These are phyloP conservation scores for Epichloe brachyelytri DNA, from an alignment of 2,329 filamentous ascomycete species.

Conservation along the genomic window DNA sequence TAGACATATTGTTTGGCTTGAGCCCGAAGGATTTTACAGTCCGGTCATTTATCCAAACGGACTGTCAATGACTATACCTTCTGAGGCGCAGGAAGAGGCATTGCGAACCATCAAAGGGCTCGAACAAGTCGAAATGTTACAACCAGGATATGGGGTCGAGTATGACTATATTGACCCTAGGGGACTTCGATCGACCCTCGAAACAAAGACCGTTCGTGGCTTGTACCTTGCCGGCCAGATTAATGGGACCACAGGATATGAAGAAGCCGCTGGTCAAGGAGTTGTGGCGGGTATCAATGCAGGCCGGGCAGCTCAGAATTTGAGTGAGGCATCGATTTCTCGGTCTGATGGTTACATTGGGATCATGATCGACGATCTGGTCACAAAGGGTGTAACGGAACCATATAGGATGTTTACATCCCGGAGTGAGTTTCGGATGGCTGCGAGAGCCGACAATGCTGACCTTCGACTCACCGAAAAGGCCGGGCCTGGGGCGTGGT, in stretches of 20 bases:
- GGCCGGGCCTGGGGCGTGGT: constrained; percentile 69
- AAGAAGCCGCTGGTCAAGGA: constrained; percentile 91
- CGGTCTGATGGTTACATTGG: constrained; percentile 91
- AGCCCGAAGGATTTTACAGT: constrained; percentile 87
- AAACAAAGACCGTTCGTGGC: constrained; percentile 82
- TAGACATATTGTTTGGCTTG: constrained; percentile 86
- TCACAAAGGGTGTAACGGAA: constrained; percentile 92
- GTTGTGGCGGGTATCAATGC: constrained; percentile 90
- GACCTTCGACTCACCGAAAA: constrained; percentile 70
- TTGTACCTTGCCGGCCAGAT: constrained; percentile 93
- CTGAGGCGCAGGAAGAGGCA: constrained; percentile 71
- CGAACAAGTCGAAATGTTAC: constrained; percentile 81
- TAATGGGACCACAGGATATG: constrained; percentile 95
- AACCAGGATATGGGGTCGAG: constrained; percentile 92
- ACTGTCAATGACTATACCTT: constrained; percentile 91
- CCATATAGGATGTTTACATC: constrained; percentile 98
- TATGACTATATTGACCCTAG: constrained; percentile 98
- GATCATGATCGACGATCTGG: constrained; percentile 95
- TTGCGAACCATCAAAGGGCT: constrained; percentile 81
- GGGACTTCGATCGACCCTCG: constrained; percentile 72
- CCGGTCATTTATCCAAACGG: constrained; percentile 92
- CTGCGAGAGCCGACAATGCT: constrained; percentile 83
- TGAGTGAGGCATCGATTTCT: constrained; percentile 53
- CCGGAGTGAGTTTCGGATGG: constrained; percentile 90
- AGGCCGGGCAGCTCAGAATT: constrained; percentile 60